Base-by-base conservation (phyloP, 1,284 basidiomycete species). In the Calocybe gambosa region DNA sequence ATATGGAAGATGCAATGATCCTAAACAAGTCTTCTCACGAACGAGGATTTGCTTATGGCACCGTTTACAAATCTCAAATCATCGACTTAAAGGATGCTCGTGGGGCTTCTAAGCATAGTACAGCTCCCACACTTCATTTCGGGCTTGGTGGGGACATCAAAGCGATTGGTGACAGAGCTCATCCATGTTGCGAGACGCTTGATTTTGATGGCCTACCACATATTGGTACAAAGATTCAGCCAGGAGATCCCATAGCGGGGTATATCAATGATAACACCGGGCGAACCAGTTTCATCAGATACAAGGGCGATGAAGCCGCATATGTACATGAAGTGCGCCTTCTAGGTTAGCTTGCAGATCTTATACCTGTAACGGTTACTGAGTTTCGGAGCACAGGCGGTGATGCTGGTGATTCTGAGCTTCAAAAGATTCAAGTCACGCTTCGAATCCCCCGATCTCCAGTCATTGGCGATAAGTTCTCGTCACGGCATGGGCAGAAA, bases 1-100 rank as follows among this genome's bases (percentile, higher is more conserved):
- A 99, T 65, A 99, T 99, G 96, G 96, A 99, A 70, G 96, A 99
- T 60, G 96, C 96, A 52, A 99, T 99, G 96, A 99, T 99, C 57
- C 71, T 99, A 44, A 99, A 99, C 71, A 99, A 99, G 72, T 98
- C 93, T 3, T 89, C 93, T 2, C 93, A 99, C 63, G 96, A 99
- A 68, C 86, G 96, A 36, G 96, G 96, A 0, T 99, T 99, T 63
- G 93, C 78, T 0, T 97, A 99, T 62, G 96, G 96, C 18, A 93
- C 93, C 0, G 82, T 99, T 33, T 99, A 98, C 77, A 99, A 99
- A 69, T 87, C 91, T 4, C 85, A 95, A 61, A 89, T 89, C 35
- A 75, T 98, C 48, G 94, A 99, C 64, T 75, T 99, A 29, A 86
- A 88, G 61, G 89, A 94, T 47, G 70, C 86, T 50, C 74, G 75